Evolutionary conservation across 2,329 filamentous ascomycete species (phyloP), one percentile per base, ranked within the genome.

Genomic region (Hortaea sp.): DNA sequence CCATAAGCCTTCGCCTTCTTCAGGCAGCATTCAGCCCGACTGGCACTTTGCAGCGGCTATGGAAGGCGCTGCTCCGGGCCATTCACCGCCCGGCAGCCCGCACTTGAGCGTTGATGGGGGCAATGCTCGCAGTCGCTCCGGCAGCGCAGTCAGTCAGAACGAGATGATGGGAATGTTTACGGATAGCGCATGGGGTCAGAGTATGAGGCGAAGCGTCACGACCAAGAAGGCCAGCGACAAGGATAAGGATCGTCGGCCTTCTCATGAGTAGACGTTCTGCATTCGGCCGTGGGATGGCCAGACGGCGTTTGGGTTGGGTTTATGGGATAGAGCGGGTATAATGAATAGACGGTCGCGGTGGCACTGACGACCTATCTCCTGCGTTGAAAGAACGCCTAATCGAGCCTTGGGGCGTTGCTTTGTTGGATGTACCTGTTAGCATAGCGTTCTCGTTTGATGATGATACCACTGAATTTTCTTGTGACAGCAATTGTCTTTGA

Each of bases 161-260:
- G 84, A 88, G 58, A 85, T 94, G 55, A 79, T 89, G 64, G 81
- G 88, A 55, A 85, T 92, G 61, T 75, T 97, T 45, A 87, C 92
- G 59, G 85, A 90, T 59, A 92, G 87, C 12, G 83, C 85, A 11
- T 97, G 90, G 90, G 86, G 90, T 43, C 87, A 94, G 68, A 94
- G 86, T 71, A 88, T 95, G 53, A 76, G 88, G 53, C 77, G 88
- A 51, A 94, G 88, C 68, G 88, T 92, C 56, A 95, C 88, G 44
- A 76, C 73, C 58, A 73, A 73, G 57, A 71, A 77, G 42, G 35
- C 30, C 28, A 42, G 40, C 29, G 40, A 42, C 28, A n/a, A 27
- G 9, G 20, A 20, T 20, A 12, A 13, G 38, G 40, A 42, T 31
- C 40, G 48, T 28, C 49, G 48, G 43, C 50, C 55, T 13, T 54